Evolutionary conservation across 2,329 filamentous ascomycete genomes (phyloP).

Genomic region (Apiospora kogelbergensis): DNA sequence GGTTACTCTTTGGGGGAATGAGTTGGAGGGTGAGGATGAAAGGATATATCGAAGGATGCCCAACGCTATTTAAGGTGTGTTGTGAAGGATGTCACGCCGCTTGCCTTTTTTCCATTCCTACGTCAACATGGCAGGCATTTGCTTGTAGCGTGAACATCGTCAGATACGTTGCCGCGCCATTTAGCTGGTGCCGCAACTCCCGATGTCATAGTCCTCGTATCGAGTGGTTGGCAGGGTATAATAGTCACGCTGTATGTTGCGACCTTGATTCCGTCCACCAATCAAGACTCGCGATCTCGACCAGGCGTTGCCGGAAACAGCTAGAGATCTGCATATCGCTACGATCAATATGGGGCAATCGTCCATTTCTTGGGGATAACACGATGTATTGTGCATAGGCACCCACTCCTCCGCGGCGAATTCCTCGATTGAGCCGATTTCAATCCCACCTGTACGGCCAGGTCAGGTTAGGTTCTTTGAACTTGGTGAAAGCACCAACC

Average conservation of each 20-base stretch:
- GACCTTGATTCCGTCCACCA: neutral
- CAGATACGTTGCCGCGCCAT: neutral
- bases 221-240: neutral
- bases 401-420: neutral
- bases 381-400: neutral
- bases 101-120: neutral
- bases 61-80: conserved; percentile 4
- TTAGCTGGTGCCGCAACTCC: neutral
- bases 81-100: neutral
- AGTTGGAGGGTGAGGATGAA: neutral
- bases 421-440: neutral
- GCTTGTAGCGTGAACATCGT: neutral
- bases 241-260: neutral
- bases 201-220: neutral
- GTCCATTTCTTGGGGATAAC: neutral
- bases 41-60: neutral
- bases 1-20: neutral
- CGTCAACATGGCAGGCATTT: neutral
- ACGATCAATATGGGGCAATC: neutral
- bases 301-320: neutral
- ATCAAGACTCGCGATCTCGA: neutral
- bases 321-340: neutral
- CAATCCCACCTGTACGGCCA: neutral
- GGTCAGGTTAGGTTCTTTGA: neutral
- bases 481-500: neutral